Evolutionary conservation across 345 rosid genomes (phyloP).

Genomic region (Salix purpurea): DNA sequence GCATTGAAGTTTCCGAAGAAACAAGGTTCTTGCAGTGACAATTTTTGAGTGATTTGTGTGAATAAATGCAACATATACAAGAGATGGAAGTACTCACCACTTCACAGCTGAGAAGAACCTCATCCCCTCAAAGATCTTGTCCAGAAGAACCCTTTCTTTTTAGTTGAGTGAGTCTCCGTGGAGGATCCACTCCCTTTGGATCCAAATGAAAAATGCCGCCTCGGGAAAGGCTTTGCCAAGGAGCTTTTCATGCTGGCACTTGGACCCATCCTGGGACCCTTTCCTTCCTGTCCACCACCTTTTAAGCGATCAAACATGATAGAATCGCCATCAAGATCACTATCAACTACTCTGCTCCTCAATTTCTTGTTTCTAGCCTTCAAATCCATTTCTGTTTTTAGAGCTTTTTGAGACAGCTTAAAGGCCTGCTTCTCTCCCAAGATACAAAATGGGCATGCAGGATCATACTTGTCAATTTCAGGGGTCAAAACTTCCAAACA

Average conservation of each 20-base stretch:
- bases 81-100: slow-evolving; percentile 30
- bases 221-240: slow-evolving; percentile 55
- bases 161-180: slow-evolving; percentile 45
- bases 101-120: slow-evolving; percentile 25
- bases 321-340: slow-evolving; percentile 52
- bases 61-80: not conserved
- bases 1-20: not conserved
- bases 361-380: slow-evolving; percentile 63
- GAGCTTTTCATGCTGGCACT: slow-evolving; percentile 69
- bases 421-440: slow-evolving; percentile 69
- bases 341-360: slow-evolving; percentile 59
- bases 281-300: slow-evolving; percentile 43
- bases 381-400: slow-evolving; percentile 69
- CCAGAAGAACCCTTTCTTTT: slow-evolving; percentile 88
- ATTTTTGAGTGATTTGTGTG: not conserved
- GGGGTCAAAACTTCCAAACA: slow-evolving; percentile 88
- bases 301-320: slow-evolving; percentile 39
- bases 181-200: slow-evolving; percentile 53
- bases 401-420: slow-evolving; percentile 72
- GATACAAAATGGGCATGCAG: slow-evolving; percentile 90
- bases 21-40: not conserved
- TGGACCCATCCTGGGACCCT: slow-evolving; percentile 47
- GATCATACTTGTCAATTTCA: slow-evolving; percentile 77
- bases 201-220: slow-evolving; percentile 74
- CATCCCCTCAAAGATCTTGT: slow-evolving; percentile 72